Evolutionary conservation across 371 early-diverging fungal genomes (phyloP).

Genomic region (Haplosporangium sp.): DNA sequence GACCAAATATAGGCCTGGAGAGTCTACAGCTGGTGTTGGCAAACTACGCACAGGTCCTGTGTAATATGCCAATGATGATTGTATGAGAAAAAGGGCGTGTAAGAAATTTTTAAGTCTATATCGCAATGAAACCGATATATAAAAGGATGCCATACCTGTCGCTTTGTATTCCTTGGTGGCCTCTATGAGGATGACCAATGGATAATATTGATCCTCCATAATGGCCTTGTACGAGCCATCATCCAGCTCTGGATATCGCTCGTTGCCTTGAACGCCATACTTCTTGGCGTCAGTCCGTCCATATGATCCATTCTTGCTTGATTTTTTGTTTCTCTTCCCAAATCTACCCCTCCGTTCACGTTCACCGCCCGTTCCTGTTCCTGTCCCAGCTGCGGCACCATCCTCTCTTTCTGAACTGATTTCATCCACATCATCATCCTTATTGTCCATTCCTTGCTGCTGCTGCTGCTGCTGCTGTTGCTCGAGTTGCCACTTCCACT

Average conservation of each 20-base stretch:
- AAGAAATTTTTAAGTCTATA: background rate
- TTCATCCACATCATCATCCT: background rate
- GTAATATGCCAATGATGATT: background rate
- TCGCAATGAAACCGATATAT: background rate
- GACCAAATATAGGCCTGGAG: constrained; percentile 39
- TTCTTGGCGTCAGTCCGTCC: constrained; percentile 3
- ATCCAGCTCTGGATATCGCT: background rate
- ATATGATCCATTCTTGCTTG: background rate
- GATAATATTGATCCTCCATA: constrained; percentile 54
- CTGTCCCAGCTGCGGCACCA: constrained; percentile 11
- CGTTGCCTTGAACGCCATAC: background rate
- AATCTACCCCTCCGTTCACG: constrained; percentile 7
- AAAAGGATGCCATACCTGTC: constrained; percentile 11
- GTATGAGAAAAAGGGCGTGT: background rate
- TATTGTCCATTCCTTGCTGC: background rate
- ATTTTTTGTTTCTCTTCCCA: constrained; percentile 21
- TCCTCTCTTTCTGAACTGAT: background rate
- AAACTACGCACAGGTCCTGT: constrained; percentile 27
- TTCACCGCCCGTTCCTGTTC: background rate
- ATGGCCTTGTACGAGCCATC: constrained; percentile 35
- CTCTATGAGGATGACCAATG: constrained; percentile 51
- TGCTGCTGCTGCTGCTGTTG: constrained; percentile 4
- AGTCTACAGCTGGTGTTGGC: constrained; percentile 31
- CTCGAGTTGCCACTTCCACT: constrained; percentile 24
- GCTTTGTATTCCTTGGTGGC: constrained; percentile 38